Conservation (phyloP, 2,329 filamentous ascomycete genomes). For the Fusarium protoensiforme region DNA sequence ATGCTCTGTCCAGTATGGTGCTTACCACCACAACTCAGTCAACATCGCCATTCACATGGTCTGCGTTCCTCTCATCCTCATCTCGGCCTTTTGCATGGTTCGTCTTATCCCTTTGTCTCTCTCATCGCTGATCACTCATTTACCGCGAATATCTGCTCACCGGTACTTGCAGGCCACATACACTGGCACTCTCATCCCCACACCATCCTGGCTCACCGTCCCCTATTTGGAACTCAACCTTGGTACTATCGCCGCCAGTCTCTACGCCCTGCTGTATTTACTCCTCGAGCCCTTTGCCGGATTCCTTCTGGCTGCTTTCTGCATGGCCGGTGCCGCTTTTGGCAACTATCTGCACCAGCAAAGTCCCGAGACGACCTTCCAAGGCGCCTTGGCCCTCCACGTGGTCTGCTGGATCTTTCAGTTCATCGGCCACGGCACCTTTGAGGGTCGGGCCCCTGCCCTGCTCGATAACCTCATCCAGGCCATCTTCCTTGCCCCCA, state of each 20-base stretch:
- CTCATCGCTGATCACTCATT: neutral
- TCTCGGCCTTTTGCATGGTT: conserved; percentile 79
- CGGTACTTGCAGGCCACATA: conserved; percentile 64
- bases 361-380: conserved; percentile 60
- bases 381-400: conserved; percentile 73
- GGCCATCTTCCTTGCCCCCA: conserved; percentile 89
- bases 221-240: conserved; percentile 75
- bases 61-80: conserved; percentile 80
- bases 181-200: conserved; percentile 70
- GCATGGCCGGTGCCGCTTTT: conserved; percentile 79
- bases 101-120: conserved; percentile 43
- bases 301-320: conserved; percentile 77
- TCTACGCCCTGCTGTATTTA: conserved; percentile 85
- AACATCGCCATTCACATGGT: conserved; percentile 84
- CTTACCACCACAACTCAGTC: conserved; percentile 82
- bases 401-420: conserved; percentile 86
- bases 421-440: conserved; percentile 90
- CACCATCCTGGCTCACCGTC: conserved; percentile 74
- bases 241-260: conserved; percentile 70
- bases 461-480: conserved; percentile 92
- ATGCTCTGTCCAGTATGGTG: conserved; percentile 72
- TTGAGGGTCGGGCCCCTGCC: conserved; percentile 88
- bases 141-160: conserved; percentile 8
- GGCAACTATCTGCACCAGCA: conserved; percentile 79
- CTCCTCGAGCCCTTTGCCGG: conserved; percentile 95